A percentile compares a stretch with the other conserved stretches of the same genome.
These are phyloP conservation scores for Xerocomus subilludens DNA, from an alignment of 1,284 basidiomycete species.

Conservation along the genomic window DNA sequence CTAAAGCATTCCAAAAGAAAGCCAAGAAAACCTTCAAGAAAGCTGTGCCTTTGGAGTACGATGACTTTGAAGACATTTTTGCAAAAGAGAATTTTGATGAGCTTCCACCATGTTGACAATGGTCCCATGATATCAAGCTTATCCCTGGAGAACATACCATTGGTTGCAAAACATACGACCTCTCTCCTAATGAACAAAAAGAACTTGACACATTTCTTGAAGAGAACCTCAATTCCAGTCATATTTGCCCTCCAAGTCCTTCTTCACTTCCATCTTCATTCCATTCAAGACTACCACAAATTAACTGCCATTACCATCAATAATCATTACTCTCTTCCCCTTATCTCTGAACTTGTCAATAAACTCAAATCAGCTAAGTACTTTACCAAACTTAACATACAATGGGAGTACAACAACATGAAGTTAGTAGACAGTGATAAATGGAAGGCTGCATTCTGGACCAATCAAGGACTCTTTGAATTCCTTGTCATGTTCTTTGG, in stretches of 20 bases:
- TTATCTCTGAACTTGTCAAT: no score
- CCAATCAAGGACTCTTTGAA: no score
- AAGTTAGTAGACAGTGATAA: no score
- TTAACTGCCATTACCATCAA: no score
- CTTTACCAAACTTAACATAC: no score
- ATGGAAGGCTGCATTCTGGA: no score
- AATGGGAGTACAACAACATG: no score
- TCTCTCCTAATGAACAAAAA: background rate
- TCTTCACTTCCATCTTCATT: no score
- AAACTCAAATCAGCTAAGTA: no score
- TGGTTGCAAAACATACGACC: slow-evolving; percentile 17
- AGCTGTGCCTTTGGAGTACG: background rate
- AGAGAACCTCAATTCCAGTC: background rate
- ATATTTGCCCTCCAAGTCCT: slow-evolving; percentile 8
- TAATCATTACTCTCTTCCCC: no score
- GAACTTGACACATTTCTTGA: slow-evolving; percentile 3
- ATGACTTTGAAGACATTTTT: background rate
- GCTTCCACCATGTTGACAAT: background rate
- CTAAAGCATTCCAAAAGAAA: background rate
- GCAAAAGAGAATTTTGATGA: background rate
- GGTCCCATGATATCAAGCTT: slow-evolving; percentile 10
- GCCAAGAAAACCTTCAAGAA: background rate
- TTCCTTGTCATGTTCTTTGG: no score
- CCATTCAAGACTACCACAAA: no score
- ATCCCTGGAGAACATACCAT: background rate